Evolutionary conservation across 192 early-diverging fungal genomes (phyloP).

Genomic region (Mortierella alpina): DNA sequence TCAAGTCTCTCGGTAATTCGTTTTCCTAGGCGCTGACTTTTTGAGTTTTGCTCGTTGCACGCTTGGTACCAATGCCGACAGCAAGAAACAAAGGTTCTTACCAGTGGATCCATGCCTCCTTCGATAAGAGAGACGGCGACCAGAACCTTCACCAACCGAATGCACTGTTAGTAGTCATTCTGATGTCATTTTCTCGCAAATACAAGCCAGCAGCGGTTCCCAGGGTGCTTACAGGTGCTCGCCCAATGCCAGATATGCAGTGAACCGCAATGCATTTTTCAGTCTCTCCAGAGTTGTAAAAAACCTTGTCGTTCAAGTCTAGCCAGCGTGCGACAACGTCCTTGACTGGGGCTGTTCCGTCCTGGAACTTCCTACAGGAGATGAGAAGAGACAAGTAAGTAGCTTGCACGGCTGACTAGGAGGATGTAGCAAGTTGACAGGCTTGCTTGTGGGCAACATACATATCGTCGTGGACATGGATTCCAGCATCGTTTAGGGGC

Average conservation of each 20-base stretch:
- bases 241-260: constrained; percentile 83
- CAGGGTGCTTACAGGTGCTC: constrained; percentile 71
- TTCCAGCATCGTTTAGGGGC: constrained; percentile 59
- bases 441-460: constrained; percentile 1
- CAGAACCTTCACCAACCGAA: constrained; percentile 52
- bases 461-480: constrained; percentile 73
- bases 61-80: no score
- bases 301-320: constrained; percentile 48
- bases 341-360: constrained; percentile 70
- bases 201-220: not conserved
- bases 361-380: constrained; percentile 64
- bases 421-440: not conserved
- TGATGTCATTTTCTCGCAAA: constrained; percentile 18
- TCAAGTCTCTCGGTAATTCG: no score
- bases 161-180: not conserved
- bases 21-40: no score
- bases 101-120: constrained; percentile 78
- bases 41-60: no score
- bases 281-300: constrained; percentile 18
- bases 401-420: not conserved
- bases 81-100: constrained; percentile 29
- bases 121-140: constrained; percentile 81
- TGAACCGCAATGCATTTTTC: constrained; percentile 65
- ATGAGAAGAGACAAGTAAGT: not conserved
- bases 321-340: constrained; percentile 55